Percentiles rank a stretch among this genome's conserved stretches.
These are phyloP conservation scores for Tuber umbilicatum DNA, from an alignment of 495 filamentous ascomycete species.

Conservation along the genomic window DNA sequence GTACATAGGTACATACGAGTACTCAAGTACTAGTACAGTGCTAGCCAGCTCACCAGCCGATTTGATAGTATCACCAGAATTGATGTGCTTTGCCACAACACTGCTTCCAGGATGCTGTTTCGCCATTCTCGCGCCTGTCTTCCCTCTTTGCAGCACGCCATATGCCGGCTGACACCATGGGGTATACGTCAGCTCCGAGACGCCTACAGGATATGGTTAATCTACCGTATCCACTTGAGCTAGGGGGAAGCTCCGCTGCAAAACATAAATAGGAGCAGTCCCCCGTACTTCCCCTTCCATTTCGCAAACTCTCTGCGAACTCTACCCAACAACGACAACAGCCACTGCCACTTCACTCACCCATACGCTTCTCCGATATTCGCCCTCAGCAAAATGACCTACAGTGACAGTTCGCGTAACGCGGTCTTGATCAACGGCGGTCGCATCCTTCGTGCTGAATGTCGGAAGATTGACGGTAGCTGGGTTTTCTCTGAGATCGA, in stretches of 20 bases:
- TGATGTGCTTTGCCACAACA: not conserved
- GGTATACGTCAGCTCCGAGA: not conserved
- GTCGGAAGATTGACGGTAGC: slow-evolving; percentile 9
- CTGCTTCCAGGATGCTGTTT: not conserved
- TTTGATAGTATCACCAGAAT: not conserved
- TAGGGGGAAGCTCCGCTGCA: not conserved
- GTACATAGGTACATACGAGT: no score
- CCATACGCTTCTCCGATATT: slow-evolving; percentile 2
- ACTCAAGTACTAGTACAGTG: no score
- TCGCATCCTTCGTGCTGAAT: slow-evolving; percentile 16
- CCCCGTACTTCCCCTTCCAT: not conserved
- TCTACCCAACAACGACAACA: not conserved
- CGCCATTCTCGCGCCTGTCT: not conserved
- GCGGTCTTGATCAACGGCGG: slow-evolving; percentile 13
- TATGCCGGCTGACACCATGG: not conserved
- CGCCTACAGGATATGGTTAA: not conserved
- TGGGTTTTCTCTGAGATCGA: slow-evolving; percentile 11
- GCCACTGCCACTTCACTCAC: not conserved
- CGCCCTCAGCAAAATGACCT: not conserved
- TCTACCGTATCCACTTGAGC: not conserved
- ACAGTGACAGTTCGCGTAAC: not conserved
- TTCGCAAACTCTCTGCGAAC: not conserved
- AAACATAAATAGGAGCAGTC: not conserved
- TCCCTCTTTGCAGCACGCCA: not conserved
- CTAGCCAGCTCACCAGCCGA: not conserved